Evolutionary conservation across 2,329 filamentous ascomycete genomes (phyloP).

Genomic region (Fusarium sp.): DNA sequence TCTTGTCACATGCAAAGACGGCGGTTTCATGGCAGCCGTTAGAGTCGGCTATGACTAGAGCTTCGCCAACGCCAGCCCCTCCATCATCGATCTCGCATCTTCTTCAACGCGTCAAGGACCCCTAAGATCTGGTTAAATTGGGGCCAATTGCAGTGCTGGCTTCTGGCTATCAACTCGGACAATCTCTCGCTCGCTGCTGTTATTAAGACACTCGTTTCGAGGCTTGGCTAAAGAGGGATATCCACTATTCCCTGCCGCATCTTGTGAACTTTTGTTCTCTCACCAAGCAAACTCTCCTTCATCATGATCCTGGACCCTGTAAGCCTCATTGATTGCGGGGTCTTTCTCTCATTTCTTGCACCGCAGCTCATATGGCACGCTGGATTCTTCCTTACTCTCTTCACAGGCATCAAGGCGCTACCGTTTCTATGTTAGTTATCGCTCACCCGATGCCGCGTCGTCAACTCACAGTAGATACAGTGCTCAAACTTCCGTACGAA

Average conservation of each 20-base stretch:
- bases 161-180: background rate
- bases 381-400: conserved; percentile 66
- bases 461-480: conserved; percentile 36
- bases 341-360: conserved; percentile 74
- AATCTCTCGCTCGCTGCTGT: background rate
- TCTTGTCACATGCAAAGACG: conserved; percentile 23
- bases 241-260: conserved; percentile 3
- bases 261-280: conserved; percentile 18
- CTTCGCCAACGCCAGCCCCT: conserved; percentile 25
- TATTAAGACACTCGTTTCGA: background rate
- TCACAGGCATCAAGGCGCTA: conserved; percentile 67
- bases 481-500: conserved; percentile 44
- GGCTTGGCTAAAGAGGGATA: background rate
- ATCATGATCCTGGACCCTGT: conserved; percentile 78
- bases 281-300: conserved; percentile 10
- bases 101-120: conserved; percentile 32
- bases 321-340: conserved; percentile 77
- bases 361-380: conserved; percentile 76
- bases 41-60: background rate
- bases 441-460: background rate
- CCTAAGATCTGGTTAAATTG: background rate
- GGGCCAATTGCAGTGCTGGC: conserved; percentile 8
- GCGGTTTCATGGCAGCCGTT: conserved; percentile 6
- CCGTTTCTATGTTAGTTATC: conserved; percentile 72
- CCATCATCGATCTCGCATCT: conserved; percentile 33